Conservation (phyloP, 371 early-diverging fungal genomes). For the Mortierella sp. region DNA sequence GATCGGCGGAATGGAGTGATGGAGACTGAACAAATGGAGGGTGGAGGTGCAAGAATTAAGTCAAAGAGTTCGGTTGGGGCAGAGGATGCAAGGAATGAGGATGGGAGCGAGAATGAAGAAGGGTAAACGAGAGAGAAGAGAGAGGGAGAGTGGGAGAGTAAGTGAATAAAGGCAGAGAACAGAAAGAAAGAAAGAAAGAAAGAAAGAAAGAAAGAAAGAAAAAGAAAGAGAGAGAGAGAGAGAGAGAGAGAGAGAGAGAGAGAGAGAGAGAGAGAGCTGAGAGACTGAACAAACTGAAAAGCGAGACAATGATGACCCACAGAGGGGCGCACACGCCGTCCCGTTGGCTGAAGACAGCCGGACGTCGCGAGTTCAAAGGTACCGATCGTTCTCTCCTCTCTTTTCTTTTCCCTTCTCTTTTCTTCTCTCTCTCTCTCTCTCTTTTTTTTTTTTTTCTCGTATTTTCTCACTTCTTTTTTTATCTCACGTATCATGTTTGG, state of each 20-base stretch:
- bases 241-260: slow-evolving; percentile 3
- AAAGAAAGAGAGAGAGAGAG: slow-evolving; percentile 8
- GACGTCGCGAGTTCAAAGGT: too few relatives aligned
- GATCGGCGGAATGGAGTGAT: not conserved
- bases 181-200: not conserved
- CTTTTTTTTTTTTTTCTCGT: not conserved
- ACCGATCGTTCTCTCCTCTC: not conserved
- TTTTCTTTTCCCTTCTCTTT: not conserved
- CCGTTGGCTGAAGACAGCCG: not conserved
- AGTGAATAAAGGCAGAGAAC: not conserved
- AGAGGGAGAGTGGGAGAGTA: slow-evolving; percentile 4
- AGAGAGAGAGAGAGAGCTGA: not conserved
- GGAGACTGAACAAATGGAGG: not conserved
- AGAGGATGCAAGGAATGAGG: not conserved
- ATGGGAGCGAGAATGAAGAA: not conserved
- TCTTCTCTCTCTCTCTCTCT: not conserved
- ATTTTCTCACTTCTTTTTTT: not conserved
- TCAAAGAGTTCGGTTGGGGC: not conserved
- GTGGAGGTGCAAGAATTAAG: not conserved
- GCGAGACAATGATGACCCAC: not conserved
- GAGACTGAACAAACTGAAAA: not conserved
- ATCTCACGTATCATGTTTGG: too few relatives aligned
- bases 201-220: not conserved
- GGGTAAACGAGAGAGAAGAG: not conserved
- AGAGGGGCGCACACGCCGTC: not conserved